Conservation (phyloP, 2,329 filamentous ascomycete species). For the Venturiaceae sp. region DNA sequence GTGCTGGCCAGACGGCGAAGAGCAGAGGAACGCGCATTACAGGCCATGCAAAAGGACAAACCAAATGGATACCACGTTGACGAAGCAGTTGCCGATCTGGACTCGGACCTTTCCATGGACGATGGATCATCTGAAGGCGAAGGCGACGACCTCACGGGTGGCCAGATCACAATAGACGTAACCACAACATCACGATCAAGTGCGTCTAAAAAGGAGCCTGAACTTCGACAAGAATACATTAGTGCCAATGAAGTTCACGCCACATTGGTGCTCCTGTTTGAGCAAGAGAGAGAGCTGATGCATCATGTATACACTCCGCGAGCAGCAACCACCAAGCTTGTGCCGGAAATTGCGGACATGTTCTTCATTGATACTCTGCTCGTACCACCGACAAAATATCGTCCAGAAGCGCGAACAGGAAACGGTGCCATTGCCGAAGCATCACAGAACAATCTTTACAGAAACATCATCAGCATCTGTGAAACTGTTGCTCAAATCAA, state of each 20-base stretch:
- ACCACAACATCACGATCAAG: slow-evolving; percentile 26
- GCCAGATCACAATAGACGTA: background rate
- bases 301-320: slow-evolving; percentile 77
- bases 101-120: background rate
- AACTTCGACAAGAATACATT: slow-evolving; percentile 55
- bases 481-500: slow-evolving; percentile 65
- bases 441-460: slow-evolving; percentile 81
- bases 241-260: slow-evolving; percentile 76
- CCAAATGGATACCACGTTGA: slow-evolving; percentile 33
- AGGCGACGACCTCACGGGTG: slow-evolving; percentile 1
- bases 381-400: slow-evolving; percentile 85
- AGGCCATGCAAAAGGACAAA: slow-evolving; percentile 11
- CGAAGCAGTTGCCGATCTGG: slow-evolving; percentile 60
- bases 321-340: slow-evolving; percentile 44
- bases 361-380: slow-evolving; percentile 85
- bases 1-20: slow-evolving; percentile 41
- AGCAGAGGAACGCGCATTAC: slow-evolving; percentile 58
- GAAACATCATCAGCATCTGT: slow-evolving; percentile 68
- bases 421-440: slow-evolving; percentile 69
- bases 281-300: slow-evolving; percentile 77
- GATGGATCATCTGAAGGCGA: background rate
- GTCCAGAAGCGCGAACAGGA: slow-evolving; percentile 76
- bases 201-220: slow-evolving; percentile 19
- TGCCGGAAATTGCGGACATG: slow-evolving; percentile 67
- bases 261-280: slow-evolving; percentile 68